These are phyloP conservation scores for Nidula microcarpa DNA, from an alignment of 768 basidiomycete species.

Conservation along the genomic window DNA sequence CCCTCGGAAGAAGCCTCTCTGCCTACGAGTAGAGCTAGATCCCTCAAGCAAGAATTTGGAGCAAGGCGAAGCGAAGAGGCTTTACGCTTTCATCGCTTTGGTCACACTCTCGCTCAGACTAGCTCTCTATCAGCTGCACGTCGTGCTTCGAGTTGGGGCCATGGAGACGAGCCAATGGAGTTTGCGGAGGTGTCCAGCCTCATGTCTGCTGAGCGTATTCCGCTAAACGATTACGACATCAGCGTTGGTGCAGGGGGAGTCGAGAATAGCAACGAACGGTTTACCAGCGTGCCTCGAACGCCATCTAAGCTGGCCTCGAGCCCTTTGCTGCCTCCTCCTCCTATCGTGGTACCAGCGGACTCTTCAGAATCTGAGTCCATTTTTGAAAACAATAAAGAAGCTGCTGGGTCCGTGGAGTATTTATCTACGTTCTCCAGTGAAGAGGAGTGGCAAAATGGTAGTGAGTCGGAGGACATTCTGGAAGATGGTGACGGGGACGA, in stretches of 20 bases:
- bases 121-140: slow-evolving; percentile 38
- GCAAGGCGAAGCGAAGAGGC: slow-evolving; percentile 47
- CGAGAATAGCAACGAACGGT: background rate
- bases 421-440: background rate
- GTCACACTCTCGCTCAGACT: slow-evolving; percentile 5
- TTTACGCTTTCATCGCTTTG: slow-evolving; percentile 17
- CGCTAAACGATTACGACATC: background rate
- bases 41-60: background rate
- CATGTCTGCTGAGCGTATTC: slow-evolving; percentile 3
- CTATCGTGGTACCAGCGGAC: too few species aligned
- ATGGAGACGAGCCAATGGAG: slow-evolving; percentile 37
- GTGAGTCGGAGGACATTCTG: slow-evolving; percentile 30
- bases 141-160: slow-evolving; percentile 67
- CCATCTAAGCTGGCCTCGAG: background rate
- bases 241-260: slow-evolving; percentile 9
- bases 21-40: background rate
- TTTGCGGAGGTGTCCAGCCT: slow-evolving; percentile 22
- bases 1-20: background rate
- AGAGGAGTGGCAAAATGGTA: slow-evolving; percentile 21
- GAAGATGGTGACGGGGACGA: slow-evolving; percentile 22
- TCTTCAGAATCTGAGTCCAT: background rate
- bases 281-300: background rate
- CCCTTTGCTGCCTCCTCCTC: background rate
- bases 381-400: too few species aligned
- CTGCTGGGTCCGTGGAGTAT: too few species aligned